Conservation (phyloP, 1,284 basidiomycete species). For the Coniferiporia sulphurascens region DNA sequence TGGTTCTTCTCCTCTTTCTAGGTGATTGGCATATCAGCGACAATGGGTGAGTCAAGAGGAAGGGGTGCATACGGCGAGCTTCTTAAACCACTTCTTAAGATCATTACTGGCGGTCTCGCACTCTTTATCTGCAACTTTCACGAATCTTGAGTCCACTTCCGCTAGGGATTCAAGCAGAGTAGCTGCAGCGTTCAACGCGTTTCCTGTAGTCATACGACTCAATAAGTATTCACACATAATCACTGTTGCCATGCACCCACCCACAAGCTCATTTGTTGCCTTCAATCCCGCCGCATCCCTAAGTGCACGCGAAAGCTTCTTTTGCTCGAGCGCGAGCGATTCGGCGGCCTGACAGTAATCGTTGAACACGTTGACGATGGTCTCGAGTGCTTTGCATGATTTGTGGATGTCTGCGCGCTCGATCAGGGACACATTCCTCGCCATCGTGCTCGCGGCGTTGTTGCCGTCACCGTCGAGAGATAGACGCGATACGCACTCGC, state of each 20-base stretch:
- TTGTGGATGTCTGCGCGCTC: slow-evolving; percentile 73
- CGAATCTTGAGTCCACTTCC: slow-evolving; percentile 68
- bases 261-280: slow-evolving; percentile 54
- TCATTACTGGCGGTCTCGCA: slow-evolving; percentile 59
- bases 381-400: slow-evolving; percentile 70
- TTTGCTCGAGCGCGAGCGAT: slow-evolving; percentile 60
- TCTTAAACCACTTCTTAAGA: slow-evolving; percentile 81
- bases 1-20: slow-evolving; percentile 78
- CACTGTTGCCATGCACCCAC: slow-evolving; percentile 34
- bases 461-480: slow-evolving; percentile 3
- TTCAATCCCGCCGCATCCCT: slow-evolving; percentile 59
- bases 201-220: slow-evolving; percentile 32
- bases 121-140: slow-evolving; percentile 69
- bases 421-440: slow-evolving; percentile 23
- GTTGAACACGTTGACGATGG: slow-evolving; percentile 57
- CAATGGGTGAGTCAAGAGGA: not conserved
- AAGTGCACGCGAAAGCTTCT: slow-evolving; percentile 66
- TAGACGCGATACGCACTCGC: not conserved
- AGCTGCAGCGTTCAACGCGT: slow-evolving; percentile 58
- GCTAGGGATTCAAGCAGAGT: slow-evolving; percentile 61
- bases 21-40: slow-evolving; percentile 3
- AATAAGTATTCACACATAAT: not conserved
- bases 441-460: not conserved
- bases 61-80: slow-evolving; percentile 50
- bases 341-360: slow-evolving; percentile 69